Percentiles rank a stretch among this genome's conserved stretches.
phyloP scores from a whole-genome alignment of 371 early-diverging fungal species.

The Apophysomyces elegans region DNA sequence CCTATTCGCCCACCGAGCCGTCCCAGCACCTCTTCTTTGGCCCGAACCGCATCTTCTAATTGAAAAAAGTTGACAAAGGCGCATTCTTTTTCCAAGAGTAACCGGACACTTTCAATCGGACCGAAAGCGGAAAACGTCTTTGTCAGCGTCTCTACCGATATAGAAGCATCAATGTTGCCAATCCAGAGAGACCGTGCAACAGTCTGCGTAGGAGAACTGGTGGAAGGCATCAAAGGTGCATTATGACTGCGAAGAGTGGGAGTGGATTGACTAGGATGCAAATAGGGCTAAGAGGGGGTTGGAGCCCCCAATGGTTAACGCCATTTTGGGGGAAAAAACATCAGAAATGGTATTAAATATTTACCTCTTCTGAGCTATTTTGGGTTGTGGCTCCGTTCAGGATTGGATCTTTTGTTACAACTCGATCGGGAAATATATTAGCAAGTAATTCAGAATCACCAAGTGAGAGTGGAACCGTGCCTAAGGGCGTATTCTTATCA shows the following conservation, averaged over 20 bases:
- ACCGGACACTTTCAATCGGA: conserved; percentile 89
- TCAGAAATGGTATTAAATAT: background rate
- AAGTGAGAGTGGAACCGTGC: conserved; percentile 38
- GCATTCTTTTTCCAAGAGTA: conserved; percentile 94
- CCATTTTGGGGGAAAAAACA: too few species aligned
- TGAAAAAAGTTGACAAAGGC: conserved; percentile 92
- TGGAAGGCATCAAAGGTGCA: conserved; percentile 22
- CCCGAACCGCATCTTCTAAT: conserved; percentile 87
- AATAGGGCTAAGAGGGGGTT: conserved; percentile 22
- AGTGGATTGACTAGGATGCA: conserved; percentile 41
- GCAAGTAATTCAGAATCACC: conserved; percentile 55
- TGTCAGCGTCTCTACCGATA: conserved; percentile 81
- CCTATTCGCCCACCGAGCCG: conserved; percentile 77
- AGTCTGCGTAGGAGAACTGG: conserved; percentile 41
- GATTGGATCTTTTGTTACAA: background rate
- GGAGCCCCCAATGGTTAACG: too few species aligned
- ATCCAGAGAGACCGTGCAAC: conserved; percentile 94
- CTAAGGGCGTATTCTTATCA: background rate
- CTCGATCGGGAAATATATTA: conserved; percentile 42
- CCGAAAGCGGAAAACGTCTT: conserved; percentile 90
- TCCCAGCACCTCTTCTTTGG: conserved; percentile 85
- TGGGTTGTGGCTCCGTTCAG: conserved; percentile 18
- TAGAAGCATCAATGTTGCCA: conserved; percentile 85
- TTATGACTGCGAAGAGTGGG: conserved; percentile 34
- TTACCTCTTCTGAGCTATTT: conserved; percentile 24